Base-by-base conservation (phyloP, 306 rosid species). In the Citrullus amarus region DNA sequence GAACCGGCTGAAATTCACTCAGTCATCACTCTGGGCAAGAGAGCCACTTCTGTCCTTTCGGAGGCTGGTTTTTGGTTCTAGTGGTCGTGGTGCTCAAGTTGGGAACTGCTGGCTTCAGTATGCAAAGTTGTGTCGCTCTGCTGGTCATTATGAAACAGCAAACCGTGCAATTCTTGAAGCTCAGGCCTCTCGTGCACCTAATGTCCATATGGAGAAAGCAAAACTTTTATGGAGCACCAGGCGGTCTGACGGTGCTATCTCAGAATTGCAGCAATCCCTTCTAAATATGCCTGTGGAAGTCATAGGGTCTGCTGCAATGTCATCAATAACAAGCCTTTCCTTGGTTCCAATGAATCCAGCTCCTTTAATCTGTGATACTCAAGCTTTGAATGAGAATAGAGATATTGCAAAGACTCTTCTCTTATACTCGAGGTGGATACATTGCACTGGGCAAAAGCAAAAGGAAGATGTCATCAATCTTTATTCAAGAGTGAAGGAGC, bases 361-460 rank as follows among this genome's bases (percentile, higher is more conserved):
- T 32, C 86, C 90, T 59, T 82, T 85, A 77, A 77, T 82, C 43
- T 86, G 88, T 82, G 92, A 89, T 76, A 89, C 89, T 77, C 98
- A 92, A 85, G 86, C 92, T 79, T 76, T 76, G 73, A 92, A 87
- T 81, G 96, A 89, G 87, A 92, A 81, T 84, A 84, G 82, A 78
- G 88, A 91, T 86, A 81, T 88, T 67, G 97, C 96, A 11, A 95
- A 89, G 87, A 89, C 96, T 82, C 98, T 95, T 83, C 97, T 95
- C 86, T 87, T 95, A 80, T 95, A 92, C 84, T 85, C 98, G 70
- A 84, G 97, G 83, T 95, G 98, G 98, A 92, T 86, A 53, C 98
- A 95, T 83, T 92, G 93, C 91, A 95, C 97, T 75, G 97, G 98
- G 78, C 97, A 95, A 92, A 95, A 95, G 83, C 98, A 92, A 87